Percentiles rank a stretch among this genome's conserved stretches.
phyloP scores from a whole-genome alignment of 352 stramenopile species.

The Phytophthora ramorum region DNA sequence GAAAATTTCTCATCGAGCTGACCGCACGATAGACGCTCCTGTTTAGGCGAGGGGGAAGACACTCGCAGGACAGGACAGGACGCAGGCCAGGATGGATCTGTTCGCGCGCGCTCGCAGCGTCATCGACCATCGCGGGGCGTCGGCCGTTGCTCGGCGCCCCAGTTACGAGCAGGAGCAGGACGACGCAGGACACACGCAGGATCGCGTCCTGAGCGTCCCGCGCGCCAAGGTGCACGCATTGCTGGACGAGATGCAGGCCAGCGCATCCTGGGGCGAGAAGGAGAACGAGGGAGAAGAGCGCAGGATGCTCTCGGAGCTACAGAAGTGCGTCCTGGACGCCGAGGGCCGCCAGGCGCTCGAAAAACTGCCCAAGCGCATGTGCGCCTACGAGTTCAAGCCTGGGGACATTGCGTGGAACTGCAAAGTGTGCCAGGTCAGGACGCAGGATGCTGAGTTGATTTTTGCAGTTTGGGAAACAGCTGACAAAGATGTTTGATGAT shows the following conservation, averaged over 20 bases:
- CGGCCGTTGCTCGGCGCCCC: constrained; percentile 1
- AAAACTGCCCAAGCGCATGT: constrained; percentile 88
- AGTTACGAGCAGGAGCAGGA: constrained; percentile 16
- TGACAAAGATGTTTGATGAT: constrained; percentile 26
- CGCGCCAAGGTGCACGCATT: constrained; percentile 45
- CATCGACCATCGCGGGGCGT: constrained; percentile 34
- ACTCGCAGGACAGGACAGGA: constrained; percentile 11
- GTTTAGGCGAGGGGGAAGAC: constrained; percentile 1
- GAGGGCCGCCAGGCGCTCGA: constrained; percentile 51
- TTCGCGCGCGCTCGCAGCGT: constrained; percentile 41
- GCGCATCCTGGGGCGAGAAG: constrained; percentile 57
- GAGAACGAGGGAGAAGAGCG: constrained; percentile 61
- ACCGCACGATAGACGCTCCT: constrained; percentile 13
- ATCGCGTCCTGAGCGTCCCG: constrained; percentile 14
- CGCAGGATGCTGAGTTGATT: neutral
- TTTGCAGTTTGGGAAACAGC: constrained; percentile 7
- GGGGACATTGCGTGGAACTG: constrained; percentile 99
- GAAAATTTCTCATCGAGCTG: constrained; percentile 30
- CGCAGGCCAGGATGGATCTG: constrained; percentile 37
- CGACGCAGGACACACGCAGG: constrained; percentile 1
- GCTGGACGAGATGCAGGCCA: constrained; percentile 64
- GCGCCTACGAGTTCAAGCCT: constrained; percentile 93
- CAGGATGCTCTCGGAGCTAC: constrained; percentile 56
- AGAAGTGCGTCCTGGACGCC: constrained; percentile 67
- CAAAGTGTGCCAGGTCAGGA: constrained; percentile 81